A percentile compares a stretch with the other conserved stretches of the same genome.
Conservation (phyloP, 2,329 filamentous ascomycete species). For the Penicillium rolfsii region DNA sequence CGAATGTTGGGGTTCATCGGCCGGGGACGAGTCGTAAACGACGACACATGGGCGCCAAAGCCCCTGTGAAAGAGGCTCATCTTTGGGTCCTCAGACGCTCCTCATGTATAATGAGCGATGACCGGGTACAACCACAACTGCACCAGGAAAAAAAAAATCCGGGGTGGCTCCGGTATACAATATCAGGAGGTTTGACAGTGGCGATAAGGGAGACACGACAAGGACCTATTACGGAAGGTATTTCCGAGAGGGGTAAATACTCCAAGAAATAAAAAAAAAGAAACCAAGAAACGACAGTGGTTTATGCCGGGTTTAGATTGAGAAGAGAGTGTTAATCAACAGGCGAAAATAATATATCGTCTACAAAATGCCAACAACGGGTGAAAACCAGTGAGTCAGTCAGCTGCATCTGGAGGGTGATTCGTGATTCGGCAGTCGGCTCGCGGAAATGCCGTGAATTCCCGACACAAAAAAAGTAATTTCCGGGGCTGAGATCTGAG, state of each 20-base stretch:
- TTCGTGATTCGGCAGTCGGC: constrained; percentile 16
- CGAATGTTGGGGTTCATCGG: constrained; percentile 17
- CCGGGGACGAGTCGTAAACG: constrained; percentile 20
- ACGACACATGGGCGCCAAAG: constrained; percentile 14
- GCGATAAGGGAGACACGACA: constrained; percentile 22
- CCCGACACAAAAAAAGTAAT: constrained; percentile 9
- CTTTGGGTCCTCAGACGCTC: constrained; percentile 9
- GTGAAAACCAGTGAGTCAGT: constrained; percentile 20
- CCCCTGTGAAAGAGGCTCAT: constrained; percentile 26
- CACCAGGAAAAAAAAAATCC: neutral
- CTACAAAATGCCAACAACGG: neutral
- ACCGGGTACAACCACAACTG: neutral
- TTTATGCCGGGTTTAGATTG: neutral
- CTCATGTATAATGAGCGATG: constrained; percentile 9
- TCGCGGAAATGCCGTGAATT: constrained; percentile 12
- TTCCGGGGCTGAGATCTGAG: constrained; percentile 1
- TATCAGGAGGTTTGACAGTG: constrained; percentile 17
- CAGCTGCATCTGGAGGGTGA: neutral
- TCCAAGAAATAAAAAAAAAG: neutral
- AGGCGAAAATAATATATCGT: neutral
- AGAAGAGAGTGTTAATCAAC: neutral
- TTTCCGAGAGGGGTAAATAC: constrained; percentile 3
- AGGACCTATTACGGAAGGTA: constrained; percentile 15
- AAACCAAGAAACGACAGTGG: neutral
- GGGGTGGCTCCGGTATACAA: constrained; percentile 4